A percentile compares a stretch with the other conserved stretches of the same genome.
phyloP scores from a whole-genome alignment of 352 stramenopile genomes.

The Vaucheria bursata region DNA sequence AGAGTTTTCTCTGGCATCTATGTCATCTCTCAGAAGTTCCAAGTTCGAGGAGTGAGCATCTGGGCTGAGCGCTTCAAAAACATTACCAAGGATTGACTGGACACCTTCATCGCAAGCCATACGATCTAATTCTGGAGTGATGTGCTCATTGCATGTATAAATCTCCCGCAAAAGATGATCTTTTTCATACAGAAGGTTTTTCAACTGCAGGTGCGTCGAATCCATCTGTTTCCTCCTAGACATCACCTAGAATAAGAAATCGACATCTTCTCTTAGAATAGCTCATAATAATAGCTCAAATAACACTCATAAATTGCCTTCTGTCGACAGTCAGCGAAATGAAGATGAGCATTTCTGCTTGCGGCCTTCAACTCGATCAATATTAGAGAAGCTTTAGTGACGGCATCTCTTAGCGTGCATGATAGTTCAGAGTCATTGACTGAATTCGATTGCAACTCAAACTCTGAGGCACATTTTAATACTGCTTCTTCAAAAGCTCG shows the following conservation, averaged over 20 bases:
- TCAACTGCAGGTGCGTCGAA: conserved; percentile 46
- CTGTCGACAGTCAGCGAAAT: not conserved
- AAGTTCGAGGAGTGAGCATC: conserved; percentile 30
- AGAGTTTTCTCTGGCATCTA: conserved; percentile 3
- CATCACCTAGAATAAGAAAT: conserved; percentile 12
- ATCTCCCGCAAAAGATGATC: conserved; percentile 49
- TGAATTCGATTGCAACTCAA: not conserved
- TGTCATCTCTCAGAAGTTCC: conserved; percentile 18
- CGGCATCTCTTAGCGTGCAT: not conserved
- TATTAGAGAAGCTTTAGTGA: not conserved
- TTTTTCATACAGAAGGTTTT: conserved; percentile 53
- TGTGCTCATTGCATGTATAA: conserved; percentile 47
- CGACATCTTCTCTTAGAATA: no score
- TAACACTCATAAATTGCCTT: no score
- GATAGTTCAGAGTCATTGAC: not conserved
- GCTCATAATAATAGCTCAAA: no score
- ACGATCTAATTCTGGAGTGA: conserved; percentile 41
- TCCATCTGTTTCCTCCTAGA: conserved; percentile 46
- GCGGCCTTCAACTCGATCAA: conserved; percentile 4
- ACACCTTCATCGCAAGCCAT: conserved; percentile 47
- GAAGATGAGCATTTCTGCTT: not conserved
- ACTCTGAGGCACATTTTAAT: not conserved
- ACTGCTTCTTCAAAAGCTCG: not conserved
- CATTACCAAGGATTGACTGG: conserved; percentile 23
- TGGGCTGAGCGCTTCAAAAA: conserved; percentile 11